phyloP scores from a whole-genome alignment of 73 alveolate genomes.

The Breviolum minutum region DNA sequence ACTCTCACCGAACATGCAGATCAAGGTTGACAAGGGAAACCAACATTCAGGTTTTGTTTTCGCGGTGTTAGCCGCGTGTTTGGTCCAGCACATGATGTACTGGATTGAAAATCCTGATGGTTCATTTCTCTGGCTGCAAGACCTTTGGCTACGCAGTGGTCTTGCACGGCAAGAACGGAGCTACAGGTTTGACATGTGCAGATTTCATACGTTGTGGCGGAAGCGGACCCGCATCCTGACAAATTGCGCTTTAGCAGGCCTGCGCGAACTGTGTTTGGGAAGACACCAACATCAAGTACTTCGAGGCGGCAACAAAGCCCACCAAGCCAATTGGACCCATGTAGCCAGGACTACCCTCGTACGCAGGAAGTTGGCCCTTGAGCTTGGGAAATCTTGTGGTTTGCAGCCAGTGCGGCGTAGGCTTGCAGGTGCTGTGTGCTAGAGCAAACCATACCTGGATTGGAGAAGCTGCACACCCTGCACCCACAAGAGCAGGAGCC shows the following conservation, averaged over 20 bases:
- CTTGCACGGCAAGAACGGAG: background rate
- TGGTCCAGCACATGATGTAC: background rate
- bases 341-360: background rate
- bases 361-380: background rate
- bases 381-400: background rate
- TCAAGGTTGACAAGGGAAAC: background rate
- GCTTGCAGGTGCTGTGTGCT: background rate
- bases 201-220: background rate
- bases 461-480: conserved; percentile 4
- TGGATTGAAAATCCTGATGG: conserved; percentile 19
- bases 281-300: background rate
- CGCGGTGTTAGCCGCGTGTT: background rate
- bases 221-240: background rate
- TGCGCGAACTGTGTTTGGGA: background rate
- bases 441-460: too few relatives aligned
- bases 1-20: background rate
- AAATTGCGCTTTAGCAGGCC: background rate
- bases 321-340: background rate
- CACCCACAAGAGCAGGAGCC: background rate
- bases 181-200: background rate
- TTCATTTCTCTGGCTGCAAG: background rate
- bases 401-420: background rate
- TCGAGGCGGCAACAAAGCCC: background rate
- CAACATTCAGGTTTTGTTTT: background rate
- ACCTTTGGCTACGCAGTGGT: background rate